Conservation (phyloP, 768 basidiomycete genomes). For the Rhizopogon sp. region DNA sequence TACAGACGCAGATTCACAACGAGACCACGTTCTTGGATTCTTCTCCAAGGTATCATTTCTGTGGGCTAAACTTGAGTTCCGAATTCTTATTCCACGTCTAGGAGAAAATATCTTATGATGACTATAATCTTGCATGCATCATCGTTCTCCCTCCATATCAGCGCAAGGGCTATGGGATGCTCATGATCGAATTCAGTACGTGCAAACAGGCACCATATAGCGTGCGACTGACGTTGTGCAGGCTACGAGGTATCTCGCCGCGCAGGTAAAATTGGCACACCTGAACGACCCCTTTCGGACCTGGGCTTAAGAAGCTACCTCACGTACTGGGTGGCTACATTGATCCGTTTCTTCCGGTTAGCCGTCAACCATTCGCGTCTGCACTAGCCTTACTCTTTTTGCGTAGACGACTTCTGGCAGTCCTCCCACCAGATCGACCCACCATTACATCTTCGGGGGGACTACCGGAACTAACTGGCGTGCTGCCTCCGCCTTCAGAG, state of each 20-base stretch:
- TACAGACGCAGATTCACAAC: conserved; percentile 75
- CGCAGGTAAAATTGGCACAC: conserved; percentile 78
- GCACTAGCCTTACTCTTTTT: neutral
- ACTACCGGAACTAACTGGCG: conserved; percentile 35
- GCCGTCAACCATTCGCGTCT: conserved; percentile 10
- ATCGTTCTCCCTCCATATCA: conserved; percentile 94
- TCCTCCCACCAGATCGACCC: conserved; percentile 49
- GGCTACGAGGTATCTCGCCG: conserved; percentile 91
- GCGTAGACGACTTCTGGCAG: conserved; percentile 51
- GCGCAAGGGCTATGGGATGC: conserved; percentile 84
- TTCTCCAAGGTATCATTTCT: conserved; percentile 52
- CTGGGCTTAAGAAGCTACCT: conserved; percentile 89
- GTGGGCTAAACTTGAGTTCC: neutral
- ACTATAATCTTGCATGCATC: conserved; percentile 97
- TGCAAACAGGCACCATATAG: conserved; percentile 2
- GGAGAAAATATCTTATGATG: conserved; percentile 96
- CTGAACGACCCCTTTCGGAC: conserved; percentile 92
- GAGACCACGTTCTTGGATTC: conserved; percentile 76
- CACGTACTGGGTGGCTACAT: conserved; percentile 79
- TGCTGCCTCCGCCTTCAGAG: conserved; percentile 28
- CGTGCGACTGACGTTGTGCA: conserved; percentile 24
- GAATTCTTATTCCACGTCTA: conserved; percentile 17
- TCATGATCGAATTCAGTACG: conserved; percentile 98
- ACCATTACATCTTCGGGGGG: conserved; percentile 40
- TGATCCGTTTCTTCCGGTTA: conserved; percentile 81